Conservation (phyloP, 1,284 basidiomycete species). For the Rhodotorula sp. region DNA sequence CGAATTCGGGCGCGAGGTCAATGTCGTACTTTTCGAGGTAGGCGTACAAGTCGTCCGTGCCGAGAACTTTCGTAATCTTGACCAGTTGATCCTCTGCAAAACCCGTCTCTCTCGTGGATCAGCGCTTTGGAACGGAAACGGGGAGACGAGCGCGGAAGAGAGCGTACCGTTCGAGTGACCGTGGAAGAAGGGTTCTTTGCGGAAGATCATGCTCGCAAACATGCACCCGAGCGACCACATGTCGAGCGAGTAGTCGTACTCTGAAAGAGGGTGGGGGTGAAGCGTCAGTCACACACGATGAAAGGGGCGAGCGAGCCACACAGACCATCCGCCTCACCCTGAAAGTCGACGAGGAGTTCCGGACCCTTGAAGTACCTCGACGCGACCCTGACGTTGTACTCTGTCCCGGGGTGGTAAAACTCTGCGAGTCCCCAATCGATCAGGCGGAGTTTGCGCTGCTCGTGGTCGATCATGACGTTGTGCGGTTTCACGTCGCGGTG, state of each 20-base stretch:
- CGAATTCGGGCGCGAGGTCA: conserved; percentile 61
- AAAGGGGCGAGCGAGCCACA: neutral
- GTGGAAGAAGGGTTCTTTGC: conserved; percentile 99
- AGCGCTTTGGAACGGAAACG: neutral
- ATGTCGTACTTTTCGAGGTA: conserved; percentile 51
- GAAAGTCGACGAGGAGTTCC: conserved; percentile 95
- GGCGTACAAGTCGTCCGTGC: conserved; percentile 89
- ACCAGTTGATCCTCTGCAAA: conserved; percentile 87
- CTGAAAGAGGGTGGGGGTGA: neutral
- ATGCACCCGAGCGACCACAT: conserved; percentile 99
- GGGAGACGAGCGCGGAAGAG: neutral
- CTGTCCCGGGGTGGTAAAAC: conserved; percentile 90
- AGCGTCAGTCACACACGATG: no score
- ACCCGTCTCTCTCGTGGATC: neutral
- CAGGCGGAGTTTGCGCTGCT: conserved; percentile 87
- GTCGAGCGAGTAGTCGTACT: conserved; percentile 57
- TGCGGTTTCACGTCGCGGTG: conserved; percentile 79
- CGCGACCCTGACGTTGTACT: conserved; percentile 97
- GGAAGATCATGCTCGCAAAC: conserved; percentile 99
- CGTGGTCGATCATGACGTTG: conserved; percentile 99
- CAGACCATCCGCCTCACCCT: conserved; percentile 76
- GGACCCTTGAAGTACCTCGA: conserved; percentile 89
- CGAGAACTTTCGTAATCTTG: conserved; percentile 96
- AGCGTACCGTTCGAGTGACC: conserved; percentile 67
- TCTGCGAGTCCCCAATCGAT: conserved; percentile 99